Percentiles rank a stretch among this genome's conserved stretches.
Conservation (phyloP, 1,139 yeast genomes). For the Hyphopichia buzzinii region DNA sequence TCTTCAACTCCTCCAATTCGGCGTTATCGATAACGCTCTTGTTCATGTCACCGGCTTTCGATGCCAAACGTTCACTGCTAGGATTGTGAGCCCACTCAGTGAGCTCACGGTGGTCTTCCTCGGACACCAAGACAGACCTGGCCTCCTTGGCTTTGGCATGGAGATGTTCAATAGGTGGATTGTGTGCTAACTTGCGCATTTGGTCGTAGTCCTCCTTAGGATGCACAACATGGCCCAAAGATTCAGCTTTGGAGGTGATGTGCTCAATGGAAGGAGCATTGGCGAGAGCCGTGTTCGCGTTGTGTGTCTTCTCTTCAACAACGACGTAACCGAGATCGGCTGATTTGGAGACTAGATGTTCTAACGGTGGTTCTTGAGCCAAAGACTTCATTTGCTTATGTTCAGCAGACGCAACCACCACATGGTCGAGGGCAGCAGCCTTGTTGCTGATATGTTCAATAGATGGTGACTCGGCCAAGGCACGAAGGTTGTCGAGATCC, state of each 20-base stretch:
- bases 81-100: slow-evolving; percentile 18
- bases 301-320: slow-evolving; percentile 14
- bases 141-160: slow-evolving; percentile 10
- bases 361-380: slow-evolving; percentile 17
- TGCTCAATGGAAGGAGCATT: slow-evolving; percentile 7
- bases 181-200: slow-evolving; percentile 12
- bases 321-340: slow-evolving; percentile 12
- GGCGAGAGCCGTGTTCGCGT: not conserved
- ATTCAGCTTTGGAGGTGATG: slow-evolving; percentile 15
- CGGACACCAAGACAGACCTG: slow-evolving; percentile 14
- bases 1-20: slow-evolving; percentile 14
- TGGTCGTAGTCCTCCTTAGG: not conserved
- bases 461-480: slow-evolving; percentile 14
- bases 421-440: slow-evolving; percentile 21
- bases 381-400: slow-evolving; percentile 10
- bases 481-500: slow-evolving; percentile 12
- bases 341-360: slow-evolving; percentile 15
- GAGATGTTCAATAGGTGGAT: slow-evolving; percentile 10
- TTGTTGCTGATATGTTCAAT: slow-evolving; percentile 21
- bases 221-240: slow-evolving; percentile 8
- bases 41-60: slow-evolving; percentile 11
- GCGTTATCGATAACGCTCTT: slow-evolving; percentile 10
- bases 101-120: slow-evolving; percentile 13
- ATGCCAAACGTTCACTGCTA: slow-evolving; percentile 14
- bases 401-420: slow-evolving; percentile 9